phyloP scores from a whole-genome alignment of 2,329 filamentous ascomycete species.

The Fonsecaea monophora region DNA sequence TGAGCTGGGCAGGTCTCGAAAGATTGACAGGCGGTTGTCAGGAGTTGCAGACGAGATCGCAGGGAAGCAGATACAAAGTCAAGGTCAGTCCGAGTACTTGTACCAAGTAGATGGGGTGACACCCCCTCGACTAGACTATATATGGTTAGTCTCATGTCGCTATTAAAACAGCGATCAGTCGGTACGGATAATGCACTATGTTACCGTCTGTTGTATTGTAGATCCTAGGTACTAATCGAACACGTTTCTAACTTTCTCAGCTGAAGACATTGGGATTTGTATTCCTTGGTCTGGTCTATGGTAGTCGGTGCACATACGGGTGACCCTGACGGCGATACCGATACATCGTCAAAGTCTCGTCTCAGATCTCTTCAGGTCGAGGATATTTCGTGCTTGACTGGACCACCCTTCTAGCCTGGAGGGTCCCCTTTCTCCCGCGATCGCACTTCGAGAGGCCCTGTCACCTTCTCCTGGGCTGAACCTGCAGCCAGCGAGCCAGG shows the following conservation, averaged over 20 bases:
- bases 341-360: not conserved
- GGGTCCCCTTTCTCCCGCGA: not conserved
- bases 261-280: not conserved
- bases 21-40: not conserved
- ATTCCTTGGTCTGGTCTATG: not conserved
- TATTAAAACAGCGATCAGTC: not conserved
- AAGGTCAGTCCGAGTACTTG: not conserved
- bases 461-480: not conserved
- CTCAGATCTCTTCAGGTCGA: not conserved
- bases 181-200: too few relatives aligned
- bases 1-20: not conserved
- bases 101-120: not conserved
- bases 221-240: not conserved
- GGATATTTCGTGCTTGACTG: not conserved
- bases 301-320: not conserved
- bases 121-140: not conserved
- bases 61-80: not conserved
- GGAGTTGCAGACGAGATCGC: not conserved
- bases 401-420: not conserved
- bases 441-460: not conserved
- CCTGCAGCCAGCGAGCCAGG: slow-evolving; percentile 1
- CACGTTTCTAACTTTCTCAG: not conserved
- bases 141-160: not conserved
- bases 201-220: not conserved
- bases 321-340: not conserved